These are phyloP conservation scores for Cyphellophora attinorum DNA, from an alignment of 2,329 filamentous ascomycete species.

Conservation along the genomic window DNA sequence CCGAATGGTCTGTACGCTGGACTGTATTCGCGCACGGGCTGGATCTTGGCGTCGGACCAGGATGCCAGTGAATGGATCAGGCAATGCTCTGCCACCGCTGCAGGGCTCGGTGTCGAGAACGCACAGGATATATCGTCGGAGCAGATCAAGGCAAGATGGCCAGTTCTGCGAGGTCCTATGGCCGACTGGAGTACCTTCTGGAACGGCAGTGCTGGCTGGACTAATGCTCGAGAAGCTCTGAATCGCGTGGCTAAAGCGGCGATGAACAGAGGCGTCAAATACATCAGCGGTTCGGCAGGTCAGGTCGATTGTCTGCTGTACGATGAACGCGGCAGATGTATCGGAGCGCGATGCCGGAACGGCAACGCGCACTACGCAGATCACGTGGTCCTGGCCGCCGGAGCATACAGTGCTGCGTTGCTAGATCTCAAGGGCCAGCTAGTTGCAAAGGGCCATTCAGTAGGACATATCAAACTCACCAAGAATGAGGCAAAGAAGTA, in stretches of 20 bases:
- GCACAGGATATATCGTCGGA: too few species aligned
- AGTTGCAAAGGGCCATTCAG: constrained; percentile 45
- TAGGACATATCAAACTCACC: constrained; percentile 42
- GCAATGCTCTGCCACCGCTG: too few species aligned
- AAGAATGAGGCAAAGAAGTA: constrained; percentile 35
- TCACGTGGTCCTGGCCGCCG: constrained; percentile 39
- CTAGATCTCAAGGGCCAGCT: constrained; percentile 44
- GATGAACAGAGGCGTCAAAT: constrained; percentile 13
- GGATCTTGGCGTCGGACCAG: constrained; percentile 14
- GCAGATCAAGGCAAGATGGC: too few species aligned
- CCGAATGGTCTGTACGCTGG: constrained; percentile 12
- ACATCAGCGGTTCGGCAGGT: constrained; percentile 11
- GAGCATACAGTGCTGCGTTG: constrained; percentile 37
- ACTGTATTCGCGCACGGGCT: constrained; percentile 12
- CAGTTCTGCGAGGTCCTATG: too few species aligned
- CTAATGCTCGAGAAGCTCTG: too few species aligned
- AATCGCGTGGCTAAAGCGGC: constrained; percentile 13
- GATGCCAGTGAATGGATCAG: constrained; percentile 12
- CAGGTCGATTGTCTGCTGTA: constrained; percentile 9
- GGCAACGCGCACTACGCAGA: constrained; percentile 32
- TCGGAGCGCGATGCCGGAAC: constrained; percentile 35
- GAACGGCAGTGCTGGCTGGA: too few species aligned
- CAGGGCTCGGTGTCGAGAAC: too few species aligned
- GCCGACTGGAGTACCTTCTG: too few species aligned
- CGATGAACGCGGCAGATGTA: constrained; percentile 26